phyloP scores from a whole-genome alignment of 2,329 filamentous ascomycete species.

The Pseudocercospora crystallina region DNA sequence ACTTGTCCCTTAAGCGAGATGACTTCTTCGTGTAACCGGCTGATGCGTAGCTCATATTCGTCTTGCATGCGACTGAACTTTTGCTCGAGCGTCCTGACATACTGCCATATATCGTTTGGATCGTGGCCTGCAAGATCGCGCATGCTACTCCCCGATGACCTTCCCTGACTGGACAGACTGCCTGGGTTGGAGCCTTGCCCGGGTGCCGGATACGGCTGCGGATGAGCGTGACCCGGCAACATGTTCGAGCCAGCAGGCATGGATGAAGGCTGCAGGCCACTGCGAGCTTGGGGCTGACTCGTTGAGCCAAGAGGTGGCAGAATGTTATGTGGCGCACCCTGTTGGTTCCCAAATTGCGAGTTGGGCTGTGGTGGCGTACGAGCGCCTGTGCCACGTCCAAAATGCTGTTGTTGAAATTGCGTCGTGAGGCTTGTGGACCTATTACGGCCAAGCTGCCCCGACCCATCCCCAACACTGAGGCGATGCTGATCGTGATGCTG shows the following conservation, averaged over 20 bases:
- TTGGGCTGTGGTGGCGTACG: slow-evolving; percentile 53
- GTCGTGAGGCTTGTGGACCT: slow-evolving; percentile 66
- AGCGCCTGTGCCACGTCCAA: slow-evolving; percentile 57
- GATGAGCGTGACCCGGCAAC: slow-evolving; percentile 40
- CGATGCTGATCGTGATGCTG: slow-evolving; percentile 50
- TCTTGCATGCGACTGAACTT: slow-evolving; percentile 48
- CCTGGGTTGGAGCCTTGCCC: slow-evolving; percentile 47
- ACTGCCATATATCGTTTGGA: slow-evolving; percentile 62
- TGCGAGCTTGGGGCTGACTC: slow-evolving; percentile 26
- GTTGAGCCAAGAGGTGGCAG: slow-evolving; percentile 40
- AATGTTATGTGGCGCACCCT: slow-evolving; percentile 30
- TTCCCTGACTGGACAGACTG: slow-evolving; percentile 54
- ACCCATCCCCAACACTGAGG: slow-evolving; percentile 53
- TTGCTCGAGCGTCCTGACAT: slow-evolving; percentile 68
- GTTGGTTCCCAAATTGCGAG: slow-evolving; percentile 39
- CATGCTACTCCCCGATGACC: slow-evolving; percentile 59
- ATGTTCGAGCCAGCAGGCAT: slow-evolving; percentile 36
- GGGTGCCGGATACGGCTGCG: slow-evolving; percentile 16
- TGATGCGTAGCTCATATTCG: slow-evolving; percentile 48
- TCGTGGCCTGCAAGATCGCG: slow-evolving; percentile 65
- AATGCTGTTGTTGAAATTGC: slow-evolving; percentile 65
- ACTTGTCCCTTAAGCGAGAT: slow-evolving; percentile 32
- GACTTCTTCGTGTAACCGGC: slow-evolving; percentile 47
- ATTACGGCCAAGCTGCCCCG: slow-evolving; percentile 47
- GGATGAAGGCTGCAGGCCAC: slow-evolving; percentile 18